Percentiles rank a stretch among this genome's conserved stretches.
Conservation (phyloP, 495 filamentous ascomycete genomes). For the Annulohypoxylon moriforme region DNA sequence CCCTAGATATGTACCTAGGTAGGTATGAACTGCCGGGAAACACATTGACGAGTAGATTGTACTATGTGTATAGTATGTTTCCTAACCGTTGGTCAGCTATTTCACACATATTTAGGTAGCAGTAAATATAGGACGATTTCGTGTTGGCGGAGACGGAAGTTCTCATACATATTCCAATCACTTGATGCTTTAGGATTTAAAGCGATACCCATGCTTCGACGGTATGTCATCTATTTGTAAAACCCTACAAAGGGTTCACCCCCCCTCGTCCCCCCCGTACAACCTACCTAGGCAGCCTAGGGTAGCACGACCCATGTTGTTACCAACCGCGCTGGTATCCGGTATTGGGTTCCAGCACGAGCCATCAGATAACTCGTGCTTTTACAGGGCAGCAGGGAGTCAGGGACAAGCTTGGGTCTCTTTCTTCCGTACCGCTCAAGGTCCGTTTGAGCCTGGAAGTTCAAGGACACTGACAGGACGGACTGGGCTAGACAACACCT, state of each 20-base stretch:
- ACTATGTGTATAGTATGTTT: neutral
- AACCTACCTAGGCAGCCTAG: neutral
- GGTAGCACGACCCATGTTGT: constrained; percentile 9
- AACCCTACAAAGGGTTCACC: constrained; percentile 10
- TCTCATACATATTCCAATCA: constrained; percentile 7
- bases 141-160: constrained; percentile 1
- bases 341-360: constrained; percentile 28
- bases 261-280: neutral
- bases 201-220: neutral
- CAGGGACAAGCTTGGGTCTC: constrained; percentile 19
- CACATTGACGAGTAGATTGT: neutral
- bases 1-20: neutral
- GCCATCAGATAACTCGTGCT: constrained; percentile 27
- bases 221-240: constrained; percentile 13
- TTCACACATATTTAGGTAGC: neutral
- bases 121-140: neutral
- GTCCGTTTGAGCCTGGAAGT: too few species aligned
- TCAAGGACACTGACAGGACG: too few species aligned
- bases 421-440: constrained; percentile 14
- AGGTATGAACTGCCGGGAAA: constrained; percentile 7
- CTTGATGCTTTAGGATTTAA: constrained; percentile 6
- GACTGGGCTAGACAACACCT: too few species aligned
- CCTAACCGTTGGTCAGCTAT: neutral
- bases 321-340: constrained; percentile 30
- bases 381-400: neutral